phyloP scores from a whole-genome alignment of 2,329 filamentous ascomycete genomes.

The Chaetomiaceae sp. region DNA sequence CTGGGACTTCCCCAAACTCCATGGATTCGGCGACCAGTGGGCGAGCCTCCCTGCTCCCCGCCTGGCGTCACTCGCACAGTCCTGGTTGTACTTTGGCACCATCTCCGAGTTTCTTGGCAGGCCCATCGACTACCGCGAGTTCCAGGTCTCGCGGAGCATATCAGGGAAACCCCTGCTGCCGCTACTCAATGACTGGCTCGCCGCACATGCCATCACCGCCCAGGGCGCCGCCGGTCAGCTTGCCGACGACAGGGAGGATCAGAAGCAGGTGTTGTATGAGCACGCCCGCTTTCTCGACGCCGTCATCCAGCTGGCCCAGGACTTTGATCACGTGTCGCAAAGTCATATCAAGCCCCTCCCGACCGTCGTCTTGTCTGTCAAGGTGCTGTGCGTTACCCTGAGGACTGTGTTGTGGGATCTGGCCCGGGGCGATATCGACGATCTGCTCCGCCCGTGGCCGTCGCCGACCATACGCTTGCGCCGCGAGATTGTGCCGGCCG shows the following conservation, averaged over 20 bases:
- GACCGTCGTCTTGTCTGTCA: conserved; percentile 22
- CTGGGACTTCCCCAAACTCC: conserved; percentile 23
- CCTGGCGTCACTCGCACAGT: conserved; percentile 23
- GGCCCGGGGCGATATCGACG: conserved; percentile 13
- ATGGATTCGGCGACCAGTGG: conserved; percentile 25
- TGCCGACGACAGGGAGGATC: conserved; percentile 3
- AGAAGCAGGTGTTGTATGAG: conserved; percentile 15
- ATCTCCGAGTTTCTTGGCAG: conserved; percentile 23
- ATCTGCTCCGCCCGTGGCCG: conserved; percentile 14
- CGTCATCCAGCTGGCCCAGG: conserved; percentile 20
- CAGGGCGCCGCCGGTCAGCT: background rate
- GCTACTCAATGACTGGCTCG: conserved; percentile 21
- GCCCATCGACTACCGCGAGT: conserved; percentile 21
- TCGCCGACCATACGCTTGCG: conserved; percentile 10
- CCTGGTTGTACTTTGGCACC: conserved; percentile 24
- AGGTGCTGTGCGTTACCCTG: conserved; percentile 21
- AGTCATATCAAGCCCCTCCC: conserved; percentile 22
- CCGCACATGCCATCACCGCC: conserved; percentile 3
- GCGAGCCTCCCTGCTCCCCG: conserved; percentile 20
- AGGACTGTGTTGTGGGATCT: conserved; percentile 18
- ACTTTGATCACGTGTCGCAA: conserved; percentile 23
- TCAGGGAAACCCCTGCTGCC: conserved; percentile 17
- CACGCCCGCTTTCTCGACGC: conserved; percentile 20
- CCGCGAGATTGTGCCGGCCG: conserved; percentile 15
- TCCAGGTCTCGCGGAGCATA: conserved; percentile 18